Evolutionary conservation across 768 basidiomycete genomes (phyloP).

Genomic region (Exidia glandulosa): DNA sequence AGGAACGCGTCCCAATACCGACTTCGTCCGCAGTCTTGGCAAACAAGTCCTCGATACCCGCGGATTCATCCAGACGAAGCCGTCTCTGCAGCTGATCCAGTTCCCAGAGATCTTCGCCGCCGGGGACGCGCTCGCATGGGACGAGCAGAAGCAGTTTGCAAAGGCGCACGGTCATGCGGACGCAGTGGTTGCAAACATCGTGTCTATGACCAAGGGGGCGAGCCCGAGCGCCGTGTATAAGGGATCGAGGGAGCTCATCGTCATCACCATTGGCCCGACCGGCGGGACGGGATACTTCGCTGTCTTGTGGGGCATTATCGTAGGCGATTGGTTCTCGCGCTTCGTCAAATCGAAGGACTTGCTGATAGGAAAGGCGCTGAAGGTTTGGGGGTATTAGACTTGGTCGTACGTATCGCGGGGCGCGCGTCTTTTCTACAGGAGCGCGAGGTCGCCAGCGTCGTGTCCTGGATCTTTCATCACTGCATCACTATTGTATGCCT

Average conservation of each 20-base stretch:
- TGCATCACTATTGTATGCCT: too few relatives aligned
- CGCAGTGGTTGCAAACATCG: slow-evolving; percentile 39
- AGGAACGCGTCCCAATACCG: slow-evolving; percentile 33
- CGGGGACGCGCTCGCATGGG: slow-evolving; percentile 54
- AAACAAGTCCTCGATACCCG: slow-evolving; percentile 20
- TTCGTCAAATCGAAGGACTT: slow-evolving; percentile 25
- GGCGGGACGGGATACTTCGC: slow-evolving; percentile 30
- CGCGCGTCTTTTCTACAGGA: too few relatives aligned
- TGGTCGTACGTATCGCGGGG: too few relatives aligned
- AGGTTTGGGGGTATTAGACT: neutral
- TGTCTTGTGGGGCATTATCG: slow-evolving; percentile 32
- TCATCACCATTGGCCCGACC: slow-evolving; percentile 40
- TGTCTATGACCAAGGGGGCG: slow-evolving; percentile 30
- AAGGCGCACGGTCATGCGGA: slow-evolving; percentile 35
- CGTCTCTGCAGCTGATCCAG: slow-evolving; percentile 44
- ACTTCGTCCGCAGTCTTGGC: slow-evolving; percentile 37
- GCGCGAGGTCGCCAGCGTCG: too few relatives aligned
- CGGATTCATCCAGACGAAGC: slow-evolving; percentile 32
- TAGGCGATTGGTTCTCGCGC: slow-evolving; percentile 33
- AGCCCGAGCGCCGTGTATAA: slow-evolving; percentile 31
- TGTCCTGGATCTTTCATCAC: too few relatives aligned
- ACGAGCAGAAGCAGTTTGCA: slow-evolving; percentile 48
- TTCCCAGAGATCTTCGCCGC: slow-evolving; percentile 50
- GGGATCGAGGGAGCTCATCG: slow-evolving; percentile 41
- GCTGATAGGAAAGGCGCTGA: neutral